Base-by-base conservation (phyloP, 2,329 filamentous ascomycete species). In the Colletotrichum sp. region DNA sequence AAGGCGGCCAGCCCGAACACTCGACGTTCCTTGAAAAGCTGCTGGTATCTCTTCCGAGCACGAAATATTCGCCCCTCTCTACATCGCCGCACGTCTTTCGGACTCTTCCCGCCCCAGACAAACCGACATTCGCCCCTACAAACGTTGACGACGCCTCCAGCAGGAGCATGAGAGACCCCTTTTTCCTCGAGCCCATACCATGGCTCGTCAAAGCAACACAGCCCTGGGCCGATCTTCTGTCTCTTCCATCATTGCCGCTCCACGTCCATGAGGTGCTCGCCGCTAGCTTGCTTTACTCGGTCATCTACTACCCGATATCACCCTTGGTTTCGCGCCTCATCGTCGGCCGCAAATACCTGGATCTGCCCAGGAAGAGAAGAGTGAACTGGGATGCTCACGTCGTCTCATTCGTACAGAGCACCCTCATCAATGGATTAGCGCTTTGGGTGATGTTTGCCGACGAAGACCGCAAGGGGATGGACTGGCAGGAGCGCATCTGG, bases 371-470 rank as follows among this genome's bases (percentile, higher is more conserved):
- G 71, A 95, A 93, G 72, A 90, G 90, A 82, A 85, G 85, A 60
- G 88, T 95, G 77, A 97, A 94, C 88, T 97, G 95, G 95, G 92
- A 98, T 83, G 93, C 95, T 28, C 95, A 96, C 82, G 93, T 96
- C 71, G 95, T 97, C 36, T 96, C 94, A n/a, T 90, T 97, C 79
- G 88, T 95, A 72, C 95, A 98, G 88, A 93, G 92, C 82, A 87
- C 89, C 36, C 85, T 95, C 71, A 95, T 98, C 85, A 95, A 93
- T 83, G 83, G 79, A 64, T 85, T 96, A 36, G 94, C 94, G n/a
- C 85, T 97, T 18, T 96, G 92, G 90, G 90, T 95, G 72, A 94
- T 96, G 85, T 88, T 88, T 71, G 85, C 82, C 57, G 95, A 97
- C 83, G 86, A 92, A 55, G 94, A 96, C 83, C 90, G 95, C 75